Percentiles rank a stretch among this genome's conserved stretches.
These are phyloP conservation scores for Zizania latifolia DNA, from an alignment of 176 grass and related monocot species.

Conservation along the genomic window DNA sequence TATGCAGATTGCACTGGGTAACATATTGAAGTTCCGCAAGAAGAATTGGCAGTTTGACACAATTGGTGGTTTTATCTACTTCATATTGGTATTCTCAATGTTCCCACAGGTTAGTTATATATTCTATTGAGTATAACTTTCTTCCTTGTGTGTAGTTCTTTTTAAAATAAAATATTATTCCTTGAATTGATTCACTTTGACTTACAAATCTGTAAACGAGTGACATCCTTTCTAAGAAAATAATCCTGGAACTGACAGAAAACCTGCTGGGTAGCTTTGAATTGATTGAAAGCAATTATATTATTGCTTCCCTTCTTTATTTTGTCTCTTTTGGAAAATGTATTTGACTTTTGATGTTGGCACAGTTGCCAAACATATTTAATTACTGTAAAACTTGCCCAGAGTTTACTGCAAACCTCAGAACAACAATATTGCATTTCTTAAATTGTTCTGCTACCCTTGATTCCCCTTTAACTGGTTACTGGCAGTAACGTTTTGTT, in stretches of 20 bases:
- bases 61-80: conserved; percentile 98
- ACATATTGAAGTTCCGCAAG: conserved; percentile 90
- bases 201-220: neutral
- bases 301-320: neutral
- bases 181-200: neutral
- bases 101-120: conserved; percentile 68
- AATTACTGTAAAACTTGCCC: neutral
- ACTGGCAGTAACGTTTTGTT: neutral
- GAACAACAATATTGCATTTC: neutral
- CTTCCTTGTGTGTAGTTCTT: neutral
- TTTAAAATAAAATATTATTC: neutral
- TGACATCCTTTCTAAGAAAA: neutral
- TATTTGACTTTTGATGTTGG: neutral
- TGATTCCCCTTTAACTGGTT: neutral
- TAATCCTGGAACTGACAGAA: neutral
- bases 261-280: neutral
- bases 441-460: conserved; percentile 4
- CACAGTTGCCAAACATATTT: neutral
- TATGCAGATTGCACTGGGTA: conserved; percentile 80
- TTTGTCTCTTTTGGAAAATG: neutral
- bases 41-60: conserved; percentile 99
- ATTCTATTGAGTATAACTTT: conserved; percentile 14
- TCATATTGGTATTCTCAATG: conserved; percentile 90
- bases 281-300: neutral
- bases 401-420: neutral